Evolutionary conservation across 495 filamentous ascomycete species (phyloP), one percentile per base, ranked within the genome.

Genomic region (Hypomontagnella monticulosa): DNA sequence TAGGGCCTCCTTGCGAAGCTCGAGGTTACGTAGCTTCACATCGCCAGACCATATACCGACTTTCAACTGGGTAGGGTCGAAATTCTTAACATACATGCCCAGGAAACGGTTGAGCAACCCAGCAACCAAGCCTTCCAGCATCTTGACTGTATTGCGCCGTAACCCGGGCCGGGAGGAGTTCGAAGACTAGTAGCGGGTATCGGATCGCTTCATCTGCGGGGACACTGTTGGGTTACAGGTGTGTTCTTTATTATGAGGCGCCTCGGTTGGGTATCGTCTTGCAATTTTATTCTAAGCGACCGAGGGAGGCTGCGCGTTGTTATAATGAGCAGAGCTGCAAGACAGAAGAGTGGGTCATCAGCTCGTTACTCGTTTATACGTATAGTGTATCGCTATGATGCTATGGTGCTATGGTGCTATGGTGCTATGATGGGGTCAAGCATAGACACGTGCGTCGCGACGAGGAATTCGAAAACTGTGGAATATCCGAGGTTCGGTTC

Each of bases 11-110:
- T 88, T 87, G 54, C 93, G 91, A 30, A 99, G 84, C 77, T 99
- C 92, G 37, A 99, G 88, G 63, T 97, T 89, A 34, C 88, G 88
- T 23, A 99, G 84, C 77, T 93, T 93, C 72, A 98, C 94, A 79
- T 99, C 94, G 54, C 96, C 96, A 5, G 90, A 94, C 95, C 94
- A 99, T 66, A 98, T 97, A 55, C 95, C 95, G 57, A 98, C 92
- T 72, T 97, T 97, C 46, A 99, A 85, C 80, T 99, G 95, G 66
- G 89, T 91, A 15, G 93, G 89, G 75, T 99, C 94, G 73, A 99
- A 98, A 76, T 99, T 99, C 83, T 95, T 93, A 74, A 99, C 93
- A 80, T 98, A 98, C 88, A 98, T 97, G 81, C 96, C 96, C 87
- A 99, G 79, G 79, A 98, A 97, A 78, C 96, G 91, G 80, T 99